Evolutionary conservation across 352 stramenopile genomes (phyloP).

Genomic region (Pythium insidiosum): DNA sequence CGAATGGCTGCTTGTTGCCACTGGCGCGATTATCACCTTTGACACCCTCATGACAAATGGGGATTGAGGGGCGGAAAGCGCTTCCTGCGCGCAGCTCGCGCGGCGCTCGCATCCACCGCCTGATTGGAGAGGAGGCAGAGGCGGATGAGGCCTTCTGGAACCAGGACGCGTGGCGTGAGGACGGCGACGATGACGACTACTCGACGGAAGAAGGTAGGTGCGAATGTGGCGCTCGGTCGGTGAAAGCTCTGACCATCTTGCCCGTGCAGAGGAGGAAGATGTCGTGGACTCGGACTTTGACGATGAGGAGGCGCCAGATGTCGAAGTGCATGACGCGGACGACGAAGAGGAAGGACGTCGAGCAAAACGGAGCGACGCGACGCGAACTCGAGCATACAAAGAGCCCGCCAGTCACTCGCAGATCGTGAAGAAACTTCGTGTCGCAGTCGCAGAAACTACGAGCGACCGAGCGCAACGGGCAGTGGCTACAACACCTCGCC

Average conservation of each 20-base stretch:
- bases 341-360: slow-evolving; percentile 38
- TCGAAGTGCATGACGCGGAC: slow-evolving; percentile 64
- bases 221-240: neutral
- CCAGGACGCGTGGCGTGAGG: slow-evolving; percentile 79
- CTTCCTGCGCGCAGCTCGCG: slow-evolving; percentile 61
- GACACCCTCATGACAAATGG: too few species aligned
- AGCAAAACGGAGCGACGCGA: slow-evolving; percentile 5
- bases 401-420: too few species aligned
- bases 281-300: slow-evolving; percentile 87
- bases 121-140: slow-evolving; percentile 82
- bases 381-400: slow-evolving; percentile 13
- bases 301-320: slow-evolving; percentile 68
- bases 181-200: slow-evolving; percentile 83
- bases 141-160: slow-evolving; percentile 85
- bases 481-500: too few species aligned
- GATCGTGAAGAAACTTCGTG: too few species aligned
- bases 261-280: slow-evolving; percentile 87
- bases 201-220: slow-evolving; percentile 73
- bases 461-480: too few species aligned
- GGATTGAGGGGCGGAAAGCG: slow-evolving; percentile 11
- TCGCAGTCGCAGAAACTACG: too few species aligned
- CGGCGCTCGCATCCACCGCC: slow-evolving; percentile 71
- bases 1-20: too few species aligned
- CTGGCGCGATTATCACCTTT: too few species aligned
- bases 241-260: too few species aligned